Evolutionary conservation across 495 filamentous ascomycete species (phyloP).

Genomic region (Xylona heveae): DNA sequence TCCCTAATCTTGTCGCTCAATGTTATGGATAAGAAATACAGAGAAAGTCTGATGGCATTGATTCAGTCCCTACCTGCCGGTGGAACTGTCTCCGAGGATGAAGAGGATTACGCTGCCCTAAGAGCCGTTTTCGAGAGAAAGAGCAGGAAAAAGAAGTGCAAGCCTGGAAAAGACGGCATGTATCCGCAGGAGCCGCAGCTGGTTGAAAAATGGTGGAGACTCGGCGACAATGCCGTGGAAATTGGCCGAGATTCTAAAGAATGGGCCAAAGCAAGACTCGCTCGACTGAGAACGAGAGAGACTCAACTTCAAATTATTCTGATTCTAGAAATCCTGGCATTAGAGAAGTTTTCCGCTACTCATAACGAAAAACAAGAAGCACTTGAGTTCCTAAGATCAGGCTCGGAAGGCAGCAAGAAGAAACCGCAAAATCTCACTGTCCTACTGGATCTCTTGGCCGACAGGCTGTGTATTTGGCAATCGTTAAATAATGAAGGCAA

Average conservation of each 20-base stretch:
- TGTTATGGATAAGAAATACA: conserved; percentile 6
- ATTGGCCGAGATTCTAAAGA: not conserved
- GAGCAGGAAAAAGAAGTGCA: conserved; percentile 26
- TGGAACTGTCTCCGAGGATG: conserved; percentile 3
- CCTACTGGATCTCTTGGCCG: conserved; percentile 66
- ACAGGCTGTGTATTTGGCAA: conserved; percentile 92
- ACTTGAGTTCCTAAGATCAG: conserved; percentile 14
- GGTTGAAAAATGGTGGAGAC: conserved; percentile 60
- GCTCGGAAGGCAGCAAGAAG: conserved; percentile 22
- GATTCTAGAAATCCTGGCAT: conserved; percentile 65
- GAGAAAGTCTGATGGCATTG: conserved; percentile 1
- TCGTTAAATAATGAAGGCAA: conserved; percentile 49
- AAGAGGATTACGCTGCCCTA: not conserved
- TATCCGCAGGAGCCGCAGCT: conserved; percentile 58
- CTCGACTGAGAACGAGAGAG: conserved; percentile 24
- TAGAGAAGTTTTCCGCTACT: conserved; percentile 20
- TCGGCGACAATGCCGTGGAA: conserved; percentile 11
- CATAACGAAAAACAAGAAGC: conserved; percentile 18
- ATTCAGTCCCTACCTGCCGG: conserved; percentile 2
- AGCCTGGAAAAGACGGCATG: conserved; percentile 46
- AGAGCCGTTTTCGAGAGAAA: conserved; percentile 6
- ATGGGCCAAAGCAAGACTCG: conserved; percentile 11
- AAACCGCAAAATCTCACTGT: conserved; percentile 33
- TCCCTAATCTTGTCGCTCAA: conserved; percentile 1
- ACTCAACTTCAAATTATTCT: conserved; percentile 82